Percentiles rank a stretch among this genome's conserved stretches.
Conservation (phyloP, 371 early-diverging fungal genomes). For the Circinella umbellata region DNA sequence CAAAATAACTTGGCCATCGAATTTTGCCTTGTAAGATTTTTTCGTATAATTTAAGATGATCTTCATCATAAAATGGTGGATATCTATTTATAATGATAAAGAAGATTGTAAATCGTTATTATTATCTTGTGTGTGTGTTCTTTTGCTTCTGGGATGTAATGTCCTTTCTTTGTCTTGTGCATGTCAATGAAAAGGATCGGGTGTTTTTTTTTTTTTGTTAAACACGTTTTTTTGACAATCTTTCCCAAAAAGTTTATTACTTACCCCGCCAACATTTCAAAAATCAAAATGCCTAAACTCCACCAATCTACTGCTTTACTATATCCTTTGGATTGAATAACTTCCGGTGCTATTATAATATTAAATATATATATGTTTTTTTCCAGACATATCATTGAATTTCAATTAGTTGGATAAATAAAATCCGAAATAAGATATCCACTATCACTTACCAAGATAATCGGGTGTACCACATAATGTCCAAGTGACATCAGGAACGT, state of each 20-base stretch:
- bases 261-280: conserved; percentile 42
- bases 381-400: neutral
- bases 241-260: neutral
- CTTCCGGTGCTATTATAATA: conserved; percentile 88
- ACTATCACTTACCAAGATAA: conserved; percentile 65
- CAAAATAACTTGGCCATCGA: conserved; percentile 92
- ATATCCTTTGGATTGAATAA: conserved; percentile 95
- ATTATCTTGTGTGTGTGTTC: too few relatives aligned
- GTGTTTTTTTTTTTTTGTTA: too few relatives aligned
- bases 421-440: too few relatives aligned
- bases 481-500: conserved; percentile 92
- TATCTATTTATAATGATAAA: too few relatives aligned
- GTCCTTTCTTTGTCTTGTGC: too few relatives aligned
- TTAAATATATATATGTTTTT: too few relatives aligned
- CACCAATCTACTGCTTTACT: conserved; percentile 97
- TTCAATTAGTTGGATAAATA: too few relatives aligned
- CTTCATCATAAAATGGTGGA: conserved; percentile 97
- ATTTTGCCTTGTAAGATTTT: conserved; percentile 90
- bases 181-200: too few relatives aligned
- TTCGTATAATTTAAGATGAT: conserved; percentile 94
- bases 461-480: conserved; percentile 99
- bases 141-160: too few relatives aligned
- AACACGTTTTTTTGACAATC: too few relatives aligned
- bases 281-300: conserved; percentile 93
- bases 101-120: neutral